A percentile compares a stretch with the other conserved stretches of the same genome.
Evolutionary conservation across 2,329 filamentous ascomycete species (phyloP).

Genomic region (Blastomyces silverae): DNA sequence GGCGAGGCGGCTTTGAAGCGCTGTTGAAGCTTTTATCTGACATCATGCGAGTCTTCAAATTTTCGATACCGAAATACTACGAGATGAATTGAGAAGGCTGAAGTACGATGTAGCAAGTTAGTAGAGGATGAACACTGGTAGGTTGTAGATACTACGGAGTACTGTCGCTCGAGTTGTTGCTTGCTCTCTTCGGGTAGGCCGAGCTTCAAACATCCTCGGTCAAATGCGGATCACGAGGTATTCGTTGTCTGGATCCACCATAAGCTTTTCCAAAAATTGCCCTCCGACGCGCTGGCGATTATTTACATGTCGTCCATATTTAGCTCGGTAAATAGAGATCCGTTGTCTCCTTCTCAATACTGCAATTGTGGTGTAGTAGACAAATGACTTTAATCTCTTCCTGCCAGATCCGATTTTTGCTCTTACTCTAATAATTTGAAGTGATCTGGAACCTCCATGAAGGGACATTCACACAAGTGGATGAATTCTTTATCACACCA

Average conservation of each 20-base stretch:
- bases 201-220: constrained; percentile 12
- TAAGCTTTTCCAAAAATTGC: background rate
- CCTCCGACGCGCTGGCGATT: too few relatives aligned
- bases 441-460: background rate
- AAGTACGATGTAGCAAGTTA: background rate
- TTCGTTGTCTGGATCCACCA: too few relatives aligned
- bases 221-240: constrained; percentile 13
- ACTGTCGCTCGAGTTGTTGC: background rate
- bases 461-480: background rate
- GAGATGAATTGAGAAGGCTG: background rate
- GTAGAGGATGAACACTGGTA: background rate
- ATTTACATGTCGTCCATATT: too few relatives aligned
- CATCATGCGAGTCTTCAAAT: constrained; percentile 12
- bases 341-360: background rate
- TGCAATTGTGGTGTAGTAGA: background rate
- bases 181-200: background rate
- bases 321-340: background rate
- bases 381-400: background rate
- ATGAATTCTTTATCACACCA: background rate
- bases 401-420: background rate
- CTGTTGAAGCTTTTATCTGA: constrained; percentile 28
- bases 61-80: background rate
- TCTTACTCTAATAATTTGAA: background rate
- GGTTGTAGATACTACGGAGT: background rate
- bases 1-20: constrained; percentile 46